Conservation (phyloP, 108 stramenopile species). For the Cyclotella choctawhatcheeana region DNA sequence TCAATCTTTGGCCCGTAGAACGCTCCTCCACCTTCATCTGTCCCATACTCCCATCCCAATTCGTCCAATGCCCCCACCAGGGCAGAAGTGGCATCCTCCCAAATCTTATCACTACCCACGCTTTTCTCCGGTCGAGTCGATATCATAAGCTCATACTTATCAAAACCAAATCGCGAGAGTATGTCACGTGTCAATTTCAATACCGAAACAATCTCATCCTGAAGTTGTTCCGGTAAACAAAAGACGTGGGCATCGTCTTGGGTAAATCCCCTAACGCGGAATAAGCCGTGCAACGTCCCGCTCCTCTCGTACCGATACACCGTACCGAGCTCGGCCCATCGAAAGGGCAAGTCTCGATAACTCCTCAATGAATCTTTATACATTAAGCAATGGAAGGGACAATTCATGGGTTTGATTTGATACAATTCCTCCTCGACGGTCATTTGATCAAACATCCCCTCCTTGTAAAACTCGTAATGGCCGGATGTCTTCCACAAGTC, state of each 20-base stretch:
- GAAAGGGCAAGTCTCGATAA: conserved; percentile 95
- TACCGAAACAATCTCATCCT: conserved; percentile 94
- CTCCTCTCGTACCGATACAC: conserved; percentile 96
- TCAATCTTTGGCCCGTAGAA: conserved; percentile 99
- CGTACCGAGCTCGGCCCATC: conserved; percentile 98
- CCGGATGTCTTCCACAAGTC: conserved; percentile 98
- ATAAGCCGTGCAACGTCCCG: conserved; percentile 95
- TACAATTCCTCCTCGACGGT: conserved; percentile 95
- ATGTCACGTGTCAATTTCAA: conserved; percentile 90
- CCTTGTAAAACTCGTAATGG: conserved; percentile 96
- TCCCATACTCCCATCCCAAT: conserved; percentile 92
- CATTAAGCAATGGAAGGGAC: conserved; percentile 99
- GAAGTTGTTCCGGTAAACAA: conserved; percentile 95
- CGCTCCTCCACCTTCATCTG: conserved; percentile 98
- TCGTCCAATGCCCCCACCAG: conserved; percentile 85
- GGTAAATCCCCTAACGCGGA: conserved; percentile 97
- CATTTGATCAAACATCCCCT: conserved; percentile 99
- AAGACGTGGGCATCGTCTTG: conserved; percentile 99
- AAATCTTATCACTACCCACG: conserved; percentile 95
- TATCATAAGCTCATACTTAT: conserved; percentile 95
- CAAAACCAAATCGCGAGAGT: conserved; percentile 93
- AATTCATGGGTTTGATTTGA: conserved; percentile 99
- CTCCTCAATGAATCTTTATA: conserved; percentile 93
- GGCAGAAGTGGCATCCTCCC: conserved; percentile 90
- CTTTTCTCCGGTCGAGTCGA: conserved; percentile 95